Evolutionary conservation across 169 alveolate species (phyloP).

Genomic region (Perkinsus olseni): DNA sequence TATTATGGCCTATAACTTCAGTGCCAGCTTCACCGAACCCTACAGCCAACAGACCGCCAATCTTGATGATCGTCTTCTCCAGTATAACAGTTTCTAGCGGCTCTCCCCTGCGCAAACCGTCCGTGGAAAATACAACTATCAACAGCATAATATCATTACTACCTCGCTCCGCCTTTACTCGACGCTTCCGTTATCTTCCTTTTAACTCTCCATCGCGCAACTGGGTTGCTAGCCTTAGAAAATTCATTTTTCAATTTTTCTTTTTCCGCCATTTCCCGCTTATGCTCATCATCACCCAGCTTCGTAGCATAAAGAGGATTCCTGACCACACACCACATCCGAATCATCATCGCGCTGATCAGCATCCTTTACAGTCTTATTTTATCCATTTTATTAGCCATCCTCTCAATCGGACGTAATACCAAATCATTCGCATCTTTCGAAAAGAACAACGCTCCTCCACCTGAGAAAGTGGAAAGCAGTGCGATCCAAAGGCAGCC

Average conservation of each 20-base stretch:
- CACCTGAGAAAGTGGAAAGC: constrained; percentile 26
- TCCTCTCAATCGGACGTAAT: constrained; percentile 72
- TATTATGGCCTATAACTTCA: constrained; percentile 76
- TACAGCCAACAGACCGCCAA: constrained; percentile 75
- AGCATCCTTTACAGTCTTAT: constrained; percentile 34
- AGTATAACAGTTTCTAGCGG: constrained; percentile 64
- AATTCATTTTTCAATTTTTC: not conserved
- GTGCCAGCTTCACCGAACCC: constrained; percentile 95
- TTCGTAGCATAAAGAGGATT: constrained; percentile 69
- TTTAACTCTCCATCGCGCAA: not conserved
- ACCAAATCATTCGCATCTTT: constrained; percentile 61
- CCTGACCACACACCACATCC: not conserved
- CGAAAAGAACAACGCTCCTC: constrained; percentile 48
- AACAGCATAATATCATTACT: constrained; percentile 8
- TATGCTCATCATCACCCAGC: constrained; percentile 7
- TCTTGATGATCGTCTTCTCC: constrained; percentile 74
- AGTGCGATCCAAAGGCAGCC: not conserved
- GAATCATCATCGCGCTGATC: not conserved
- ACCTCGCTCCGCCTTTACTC: not conserved
- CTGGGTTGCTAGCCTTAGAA: constrained; percentile 10
- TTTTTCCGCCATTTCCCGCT: not conserved
- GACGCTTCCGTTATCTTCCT: not conserved
- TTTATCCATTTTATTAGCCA: constrained; percentile 69
- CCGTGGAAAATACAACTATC: not conserved
- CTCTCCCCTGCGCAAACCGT: not conserved